These are phyloP conservation scores for Dendrobium chrysotoxum DNA, from an alignment of 106 monocot genomes.

Conservation along the genomic window DNA sequence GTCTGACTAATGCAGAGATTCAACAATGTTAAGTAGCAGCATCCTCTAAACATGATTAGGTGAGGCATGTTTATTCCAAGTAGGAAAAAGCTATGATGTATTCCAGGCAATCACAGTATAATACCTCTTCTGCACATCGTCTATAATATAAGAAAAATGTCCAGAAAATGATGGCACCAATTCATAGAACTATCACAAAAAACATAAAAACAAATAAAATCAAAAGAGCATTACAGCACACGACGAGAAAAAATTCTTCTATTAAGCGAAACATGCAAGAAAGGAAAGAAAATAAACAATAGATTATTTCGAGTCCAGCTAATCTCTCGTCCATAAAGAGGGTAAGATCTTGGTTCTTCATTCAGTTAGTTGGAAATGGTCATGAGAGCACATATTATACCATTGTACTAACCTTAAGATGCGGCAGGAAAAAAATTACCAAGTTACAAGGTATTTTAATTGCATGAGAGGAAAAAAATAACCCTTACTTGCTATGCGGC, in stretches of 20 bases:
- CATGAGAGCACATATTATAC: neutral
- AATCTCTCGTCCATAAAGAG: neutral
- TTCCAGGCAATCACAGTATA: neutral
- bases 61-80: neutral
- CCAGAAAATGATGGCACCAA: neutral
- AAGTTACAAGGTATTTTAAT: neutral
- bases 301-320: neutral
- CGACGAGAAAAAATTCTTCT: neutral
- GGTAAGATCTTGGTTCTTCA: neutral
- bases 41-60: neutral
- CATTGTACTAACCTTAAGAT: neutral
- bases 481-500: constrained; percentile 92
- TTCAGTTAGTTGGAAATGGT: neutral
- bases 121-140: neutral
- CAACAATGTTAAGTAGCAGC: neutral
- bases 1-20: neutral
- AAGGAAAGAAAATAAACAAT: neutral
- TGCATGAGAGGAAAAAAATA: neutral
- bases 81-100: neutral
- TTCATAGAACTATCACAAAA: neutral
- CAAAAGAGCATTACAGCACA: neutral
- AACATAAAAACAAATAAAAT: neutral
- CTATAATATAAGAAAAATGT: neutral
- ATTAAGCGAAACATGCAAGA: neutral
- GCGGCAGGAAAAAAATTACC: neutral